phyloP scores from a whole-genome alignment of 768 basidiomycete genomes.

The Daedaleopsis nitida region DNA sequence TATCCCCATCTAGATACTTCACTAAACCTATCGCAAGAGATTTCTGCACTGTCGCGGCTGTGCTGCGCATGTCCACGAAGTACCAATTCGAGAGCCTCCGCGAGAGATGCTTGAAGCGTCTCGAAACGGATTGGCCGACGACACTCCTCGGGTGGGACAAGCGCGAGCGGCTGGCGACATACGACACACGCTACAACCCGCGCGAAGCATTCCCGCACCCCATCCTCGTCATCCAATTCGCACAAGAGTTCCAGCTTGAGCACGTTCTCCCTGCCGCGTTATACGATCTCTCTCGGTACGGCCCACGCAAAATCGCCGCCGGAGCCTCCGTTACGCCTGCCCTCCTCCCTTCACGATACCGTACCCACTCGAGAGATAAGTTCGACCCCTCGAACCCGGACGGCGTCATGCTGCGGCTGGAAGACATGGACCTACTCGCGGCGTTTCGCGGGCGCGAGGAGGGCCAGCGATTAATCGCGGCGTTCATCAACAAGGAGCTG shows the following conservation, averaged over 20 bases:
- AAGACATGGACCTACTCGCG: slow-evolving; percentile 38
- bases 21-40: slow-evolving; percentile 49
- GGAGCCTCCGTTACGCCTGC: slow-evolving; percentile 45
- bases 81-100: slow-evolving; percentile 74
- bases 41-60: slow-evolving; percentile 61
- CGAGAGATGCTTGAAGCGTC: slow-evolving; percentile 56
- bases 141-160: slow-evolving; percentile 70
- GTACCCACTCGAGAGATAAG: slow-evolving; percentile 6
- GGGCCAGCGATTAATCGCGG: slow-evolving; percentile 61
- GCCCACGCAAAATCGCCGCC: slow-evolving; percentile 63
- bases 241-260: slow-evolving; percentile 59
- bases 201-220: slow-evolving; percentile 65
- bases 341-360: slow-evolving; percentile 16
- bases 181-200: slow-evolving; percentile 55
- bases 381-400: slow-evolving; percentile 7
- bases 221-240: slow-evolving; percentile 69
- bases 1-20: slow-evolving; percentile 51
- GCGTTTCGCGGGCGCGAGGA: slow-evolving; percentile 66
- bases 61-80: slow-evolving; percentile 73
- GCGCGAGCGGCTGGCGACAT: slow-evolving; percentile 57
- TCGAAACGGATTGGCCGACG: slow-evolving; percentile 66
- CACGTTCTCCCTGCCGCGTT: slow-evolving; percentile 68
- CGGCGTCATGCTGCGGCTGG: slow-evolving; percentile 27
- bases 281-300: slow-evolving; percentile 75
- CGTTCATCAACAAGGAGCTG: slow-evolving; percentile 61